Evolutionary conservation across 768 basidiomycete genomes (phyloP), one percentile per base, ranked within the genome.

Genomic region (Kwoniella bestiolae): DNA sequence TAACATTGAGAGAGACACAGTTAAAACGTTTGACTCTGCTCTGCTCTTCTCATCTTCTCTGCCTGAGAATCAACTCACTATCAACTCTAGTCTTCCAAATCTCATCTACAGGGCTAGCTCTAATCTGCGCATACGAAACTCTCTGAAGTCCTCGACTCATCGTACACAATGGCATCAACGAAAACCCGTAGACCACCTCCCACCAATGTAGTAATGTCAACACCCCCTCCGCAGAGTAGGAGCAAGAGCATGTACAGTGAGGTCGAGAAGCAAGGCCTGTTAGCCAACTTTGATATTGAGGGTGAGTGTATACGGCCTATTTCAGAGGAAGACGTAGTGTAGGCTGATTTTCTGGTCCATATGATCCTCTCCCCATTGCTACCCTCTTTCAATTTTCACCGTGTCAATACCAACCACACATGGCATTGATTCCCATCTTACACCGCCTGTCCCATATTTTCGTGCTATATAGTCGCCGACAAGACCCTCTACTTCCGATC

Each of bases 241-340:
- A 34, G 52, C 3, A 58, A 53, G 11, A 46, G 55, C 23, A 53
- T 41, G 50, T 76, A 70, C 51, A 65, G 60, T 29, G 63, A 52
- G 41, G 64, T 58, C 2, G 72, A 79, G 70, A 81, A 81, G 68
- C 60, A 75, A 57, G 66, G 60, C 7, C 46, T 80, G 53, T 60
- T 82, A 32, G 77, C 79, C 3, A 80, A 82, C 66, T 78, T 80
- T 57, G 81, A 82, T 60, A 70, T 80, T 0, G 81, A 82, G 68
- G 73, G 81, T 79, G 56, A 32, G 79, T 76, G 18, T 35, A 8
- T 11, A 56, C 26, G 21, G 18, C 29, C 26, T n/a, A 26, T 56
- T 26, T 28, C 50, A 14, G 11, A 32, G 21, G 29, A 18, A n/a
- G n/a, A n/a, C n/a, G 52, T 21, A 18, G 47, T 9, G 21, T 7